A percentile compares a stretch with the other conserved stretches of the same genome.
Conservation (phyloP, 2,329 filamentous ascomycete species). For the Gnomoniopsis sp. region DNA sequence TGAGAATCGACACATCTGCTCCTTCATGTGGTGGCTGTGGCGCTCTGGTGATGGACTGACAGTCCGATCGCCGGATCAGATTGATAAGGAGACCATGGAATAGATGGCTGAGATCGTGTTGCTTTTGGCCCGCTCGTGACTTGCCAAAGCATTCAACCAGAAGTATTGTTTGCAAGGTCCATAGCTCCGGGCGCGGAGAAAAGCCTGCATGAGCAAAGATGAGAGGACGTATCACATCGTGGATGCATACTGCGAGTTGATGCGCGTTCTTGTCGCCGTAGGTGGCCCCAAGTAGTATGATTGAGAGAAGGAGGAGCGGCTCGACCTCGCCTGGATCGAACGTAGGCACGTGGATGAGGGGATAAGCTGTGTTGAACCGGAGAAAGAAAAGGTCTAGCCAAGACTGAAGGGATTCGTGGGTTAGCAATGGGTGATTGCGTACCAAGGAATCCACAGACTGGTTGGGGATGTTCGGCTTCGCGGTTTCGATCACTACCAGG, state of each 20-base stretch:
- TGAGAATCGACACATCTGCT: slow-evolving; percentile 30
- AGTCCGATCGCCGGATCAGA: slow-evolving; percentile 34
- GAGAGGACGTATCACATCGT: slow-evolving; percentile 55
- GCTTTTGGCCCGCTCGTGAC: slow-evolving; percentile 57
- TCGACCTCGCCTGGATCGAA: slow-evolving; percentile 50
- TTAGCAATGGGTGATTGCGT: slow-evolving; percentile 50
- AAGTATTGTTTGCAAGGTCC: slow-evolving; percentile 59
- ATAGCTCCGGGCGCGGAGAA: slow-evolving; percentile 55
- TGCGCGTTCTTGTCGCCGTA: slow-evolving; percentile 58
- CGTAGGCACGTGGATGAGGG: slow-evolving; percentile 55
- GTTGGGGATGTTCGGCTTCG: slow-evolving; percentile 38
- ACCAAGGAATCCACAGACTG: slow-evolving; percentile 29
- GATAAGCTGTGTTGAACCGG: slow-evolving; percentile 58
- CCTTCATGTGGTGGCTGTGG: background rate
- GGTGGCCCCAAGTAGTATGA: slow-evolving; percentile 59
- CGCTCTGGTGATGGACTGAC: slow-evolving; percentile 31
- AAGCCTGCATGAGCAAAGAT: slow-evolving; percentile 58
- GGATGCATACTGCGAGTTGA: slow-evolving; percentile 58
- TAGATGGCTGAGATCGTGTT: slow-evolving; percentile 61
- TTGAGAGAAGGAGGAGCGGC: slow-evolving; percentile 49
- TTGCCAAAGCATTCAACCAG: slow-evolving; percentile 65
- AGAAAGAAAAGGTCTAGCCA: slow-evolving; percentile 60
- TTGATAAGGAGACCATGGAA: slow-evolving; percentile 40
- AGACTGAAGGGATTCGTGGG: slow-evolving; percentile 46
- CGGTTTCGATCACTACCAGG: slow-evolving; percentile 47